These are phyloP conservation scores for Umbelopsis sp. DNA, from an alignment of 192 early-diverging fungal species.

Conservation along the genomic window DNA sequence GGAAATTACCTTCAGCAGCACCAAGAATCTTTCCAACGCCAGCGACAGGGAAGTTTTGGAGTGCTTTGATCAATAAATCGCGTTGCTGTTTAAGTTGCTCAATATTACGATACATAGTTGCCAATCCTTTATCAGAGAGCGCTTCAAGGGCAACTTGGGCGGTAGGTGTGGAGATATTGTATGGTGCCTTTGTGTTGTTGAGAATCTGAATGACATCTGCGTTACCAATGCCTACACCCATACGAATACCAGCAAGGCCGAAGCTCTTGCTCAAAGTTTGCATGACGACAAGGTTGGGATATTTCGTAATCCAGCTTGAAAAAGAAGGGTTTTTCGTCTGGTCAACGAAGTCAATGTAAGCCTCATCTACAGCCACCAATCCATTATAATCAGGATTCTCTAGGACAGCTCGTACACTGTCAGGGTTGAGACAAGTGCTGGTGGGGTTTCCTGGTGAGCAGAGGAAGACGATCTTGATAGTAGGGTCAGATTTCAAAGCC, in stretches of 20 bases:
- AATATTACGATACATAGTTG: slow-evolving; percentile 67
- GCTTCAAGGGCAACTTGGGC: slow-evolving; percentile 80
- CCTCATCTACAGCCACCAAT: slow-evolving; percentile 97
- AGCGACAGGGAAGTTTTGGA: slow-evolving; percentile 54
- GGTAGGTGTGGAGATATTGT: slow-evolving; percentile 93
- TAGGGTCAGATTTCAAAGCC: slow-evolving; percentile 66
- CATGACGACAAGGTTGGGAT: slow-evolving; percentile 94
- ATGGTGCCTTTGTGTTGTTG: slow-evolving; percentile 99
- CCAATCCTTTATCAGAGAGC: slow-evolving; percentile 68
- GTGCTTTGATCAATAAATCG: slow-evolving; percentile 58
- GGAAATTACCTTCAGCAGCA: slow-evolving; percentile 94
- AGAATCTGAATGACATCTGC: slow-evolving; percentile 83
- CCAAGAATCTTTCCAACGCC: slow-evolving; percentile 80
- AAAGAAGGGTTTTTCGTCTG: slow-evolving; percentile 63
- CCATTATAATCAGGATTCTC: slow-evolving; percentile 74
- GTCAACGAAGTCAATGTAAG: slow-evolving; percentile 95
- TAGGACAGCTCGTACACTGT: slow-evolving; percentile 68
- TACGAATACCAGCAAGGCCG: slow-evolving; percentile 93
- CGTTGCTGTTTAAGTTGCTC: slow-evolving; percentile 66
- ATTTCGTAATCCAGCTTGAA: slow-evolving; percentile 75
- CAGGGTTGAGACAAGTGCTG: slow-evolving; percentile 74
- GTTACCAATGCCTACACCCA: slow-evolving; percentile 85
- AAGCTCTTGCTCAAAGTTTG: slow-evolving; percentile 99
- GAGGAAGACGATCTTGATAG: slow-evolving; percentile 91
- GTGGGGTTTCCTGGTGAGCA: slow-evolving; percentile 99